Conservation (phyloP, 192 early-diverging fungal genomes). For the Polychytrium aggregatum region DNA sequence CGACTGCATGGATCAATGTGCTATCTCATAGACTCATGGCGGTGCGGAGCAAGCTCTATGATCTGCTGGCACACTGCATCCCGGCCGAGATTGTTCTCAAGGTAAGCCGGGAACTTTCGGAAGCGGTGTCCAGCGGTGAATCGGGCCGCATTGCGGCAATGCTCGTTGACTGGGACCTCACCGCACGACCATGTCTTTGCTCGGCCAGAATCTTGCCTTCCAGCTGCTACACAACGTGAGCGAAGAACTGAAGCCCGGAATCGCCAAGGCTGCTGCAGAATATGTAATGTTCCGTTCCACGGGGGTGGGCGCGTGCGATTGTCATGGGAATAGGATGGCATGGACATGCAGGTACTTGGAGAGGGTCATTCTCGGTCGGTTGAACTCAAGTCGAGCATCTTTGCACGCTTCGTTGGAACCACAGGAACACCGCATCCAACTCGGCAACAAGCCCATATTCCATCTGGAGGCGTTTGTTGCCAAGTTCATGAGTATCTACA, state of each 20-base stretch:
- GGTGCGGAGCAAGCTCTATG: conserved; percentile 71
- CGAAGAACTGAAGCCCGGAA: conserved; percentile 48
- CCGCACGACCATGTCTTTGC: conserved; percentile 1
- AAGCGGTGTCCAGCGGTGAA: too few relatives aligned
- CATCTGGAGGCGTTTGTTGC: conserved; percentile 92
- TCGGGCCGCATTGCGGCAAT: too few relatives aligned
- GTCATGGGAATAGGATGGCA: too few relatives aligned
- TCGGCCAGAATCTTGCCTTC: conserved; percentile 47
- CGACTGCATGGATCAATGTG: too few relatives aligned
- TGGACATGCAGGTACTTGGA: neutral
- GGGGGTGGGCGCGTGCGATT: too few relatives aligned
- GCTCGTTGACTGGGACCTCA: neutral
- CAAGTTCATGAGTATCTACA: conserved; percentile 85
- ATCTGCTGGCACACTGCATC: conserved; percentile 84
- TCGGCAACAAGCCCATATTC: conserved; percentile 85
- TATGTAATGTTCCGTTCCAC: too few relatives aligned
- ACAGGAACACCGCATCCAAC: conserved; percentile 72
- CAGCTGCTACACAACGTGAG: conserved; percentile 63
- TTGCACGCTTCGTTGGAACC: too few relatives aligned
- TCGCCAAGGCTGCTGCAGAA: conserved; percentile 68
- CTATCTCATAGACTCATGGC: conserved; percentile 38
- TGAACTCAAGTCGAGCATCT: neutral
- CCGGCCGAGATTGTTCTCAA: conserved; percentile 71
- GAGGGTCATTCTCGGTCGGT: neutral
- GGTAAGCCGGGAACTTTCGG: too few relatives aligned